Conservation (phyloP, 371 early-diverging fungal genomes). For the Mortierella sp. region DNA sequence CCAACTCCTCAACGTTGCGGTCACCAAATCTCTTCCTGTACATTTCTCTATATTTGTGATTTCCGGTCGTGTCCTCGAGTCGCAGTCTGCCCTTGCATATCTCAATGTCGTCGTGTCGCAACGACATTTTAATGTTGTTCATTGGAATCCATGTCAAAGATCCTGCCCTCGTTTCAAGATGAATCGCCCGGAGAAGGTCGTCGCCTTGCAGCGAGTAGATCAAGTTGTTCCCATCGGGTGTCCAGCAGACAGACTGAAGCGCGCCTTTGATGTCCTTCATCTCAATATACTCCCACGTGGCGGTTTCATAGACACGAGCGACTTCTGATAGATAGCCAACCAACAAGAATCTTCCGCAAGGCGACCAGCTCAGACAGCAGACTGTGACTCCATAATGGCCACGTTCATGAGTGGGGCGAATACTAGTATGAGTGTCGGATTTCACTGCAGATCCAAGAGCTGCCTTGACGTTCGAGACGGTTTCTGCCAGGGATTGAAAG, state of each 20-base stretch:
- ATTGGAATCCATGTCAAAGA: constrained; percentile 35
- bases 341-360: constrained; percentile 32
- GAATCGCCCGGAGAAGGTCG: constrained; percentile 30
- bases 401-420: constrained; percentile 21
- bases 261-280: constrained; percentile 39
- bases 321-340: constrained; percentile 33
- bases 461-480: constrained; percentile 30
- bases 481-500: constrained; percentile 26
- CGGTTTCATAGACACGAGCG: constrained; percentile 27
- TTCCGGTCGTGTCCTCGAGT: not conserved
- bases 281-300: constrained; percentile 38
- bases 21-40: constrained; percentile 18
- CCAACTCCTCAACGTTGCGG: constrained; percentile 14
- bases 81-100: constrained; percentile 9
- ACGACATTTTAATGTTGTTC: constrained; percentile 24
- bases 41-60: not conserved
- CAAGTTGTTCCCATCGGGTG: constrained; percentile 42
- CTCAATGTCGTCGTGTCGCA: constrained; percentile 16
- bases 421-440: not conserved
- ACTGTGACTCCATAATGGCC: constrained; percentile 27
- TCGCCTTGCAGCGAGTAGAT: constrained; percentile 40
- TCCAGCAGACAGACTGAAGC: constrained; percentile 46
- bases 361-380: constrained; percentile 40
- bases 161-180: constrained; percentile 34
- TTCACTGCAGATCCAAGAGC: not conserved